phyloP scores from a whole-genome alignment of 2,329 filamentous ascomycete genomes.

The Magnaporthales sp. region DNA sequence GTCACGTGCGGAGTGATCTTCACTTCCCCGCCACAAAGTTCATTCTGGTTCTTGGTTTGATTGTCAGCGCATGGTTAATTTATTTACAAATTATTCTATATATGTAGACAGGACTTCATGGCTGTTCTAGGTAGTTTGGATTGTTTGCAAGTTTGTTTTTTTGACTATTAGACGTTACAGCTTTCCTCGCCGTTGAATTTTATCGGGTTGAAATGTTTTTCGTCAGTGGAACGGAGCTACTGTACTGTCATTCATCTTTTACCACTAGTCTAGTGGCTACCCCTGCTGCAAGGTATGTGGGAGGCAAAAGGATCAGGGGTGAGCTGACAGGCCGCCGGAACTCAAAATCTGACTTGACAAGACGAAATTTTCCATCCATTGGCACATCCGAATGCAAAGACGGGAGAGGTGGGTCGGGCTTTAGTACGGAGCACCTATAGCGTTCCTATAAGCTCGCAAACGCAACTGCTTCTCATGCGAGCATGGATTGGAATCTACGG shows the following conservation, averaged over 20 bases:
- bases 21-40: background rate
- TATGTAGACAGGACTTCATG: too few species aligned
- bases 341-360: background rate
- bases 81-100: too few species aligned
- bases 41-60: background rate
- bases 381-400: background rate
- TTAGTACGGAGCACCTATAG: too few species aligned
- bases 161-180: background rate
- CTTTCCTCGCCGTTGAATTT: background rate
- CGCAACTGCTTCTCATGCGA: background rate
- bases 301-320: background rate
- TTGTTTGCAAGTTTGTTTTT: too few species aligned
- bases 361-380: background rate
- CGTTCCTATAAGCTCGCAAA: background rate
- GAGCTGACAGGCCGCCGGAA: background rate
- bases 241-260: background rate
- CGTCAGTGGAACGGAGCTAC: background rate
- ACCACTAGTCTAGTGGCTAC: background rate
- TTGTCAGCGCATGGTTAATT: background rate
- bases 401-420: background rate
- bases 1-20: background rate
- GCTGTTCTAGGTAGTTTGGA: too few species aligned
- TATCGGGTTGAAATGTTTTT: background rate
- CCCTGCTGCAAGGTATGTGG: background rate
- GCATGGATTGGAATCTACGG: too few species aligned